phyloP scores from a whole-genome alignment of 805 yeast species.

The Wickerhamiella spandovensis region DNA sequence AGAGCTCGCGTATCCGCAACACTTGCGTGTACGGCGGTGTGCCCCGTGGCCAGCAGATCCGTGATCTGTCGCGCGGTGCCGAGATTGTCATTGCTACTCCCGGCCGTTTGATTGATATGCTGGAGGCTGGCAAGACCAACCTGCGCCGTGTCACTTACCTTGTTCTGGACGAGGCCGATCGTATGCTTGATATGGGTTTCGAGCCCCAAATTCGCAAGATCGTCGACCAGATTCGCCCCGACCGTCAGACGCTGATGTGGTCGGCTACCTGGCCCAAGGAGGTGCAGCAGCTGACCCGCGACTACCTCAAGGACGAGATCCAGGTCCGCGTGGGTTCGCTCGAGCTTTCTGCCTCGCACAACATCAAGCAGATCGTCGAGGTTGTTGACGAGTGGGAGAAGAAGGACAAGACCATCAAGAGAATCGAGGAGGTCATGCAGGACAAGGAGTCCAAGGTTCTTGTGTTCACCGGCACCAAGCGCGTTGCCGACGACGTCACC shows the following conservation, averaged over 20 bases:
- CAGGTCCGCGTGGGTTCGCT: conserved; percentile 95
- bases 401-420: conserved; percentile 77
- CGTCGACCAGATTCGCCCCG: conserved; percentile 96
- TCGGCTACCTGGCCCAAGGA: conserved; percentile 99
- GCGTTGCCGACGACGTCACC: conserved; percentile 94
- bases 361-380: conserved; percentile 85
- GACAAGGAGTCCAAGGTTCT: conserved; percentile 59
- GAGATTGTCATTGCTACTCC: conserved; percentile 97
- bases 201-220: conserved; percentile 99
- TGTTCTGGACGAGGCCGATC: conserved; percentile 97
- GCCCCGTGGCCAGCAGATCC: conserved; percentile 93
- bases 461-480: conserved; percentile 91
- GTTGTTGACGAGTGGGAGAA: conserved; percentile 86
- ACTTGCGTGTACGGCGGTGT: conserved; percentile 98
- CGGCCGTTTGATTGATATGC: conserved; percentile 96
- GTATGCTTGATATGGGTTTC: conserved; percentile 99
- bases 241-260: conserved; percentile 99
- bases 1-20: conserved; percentile 85
- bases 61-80: conserved; percentile 89
- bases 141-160: conserved; percentile 91
- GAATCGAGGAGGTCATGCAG: conserved; percentile 67
- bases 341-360: conserved; percentile 93
- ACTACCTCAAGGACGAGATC: conserved; percentile 82
- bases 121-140: conserved; percentile 89
- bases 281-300: conserved; percentile 84